Evolutionary conservation across 2,329 filamentous ascomycete species (phyloP).

Genomic region (Epichloe amarillans): DNA sequence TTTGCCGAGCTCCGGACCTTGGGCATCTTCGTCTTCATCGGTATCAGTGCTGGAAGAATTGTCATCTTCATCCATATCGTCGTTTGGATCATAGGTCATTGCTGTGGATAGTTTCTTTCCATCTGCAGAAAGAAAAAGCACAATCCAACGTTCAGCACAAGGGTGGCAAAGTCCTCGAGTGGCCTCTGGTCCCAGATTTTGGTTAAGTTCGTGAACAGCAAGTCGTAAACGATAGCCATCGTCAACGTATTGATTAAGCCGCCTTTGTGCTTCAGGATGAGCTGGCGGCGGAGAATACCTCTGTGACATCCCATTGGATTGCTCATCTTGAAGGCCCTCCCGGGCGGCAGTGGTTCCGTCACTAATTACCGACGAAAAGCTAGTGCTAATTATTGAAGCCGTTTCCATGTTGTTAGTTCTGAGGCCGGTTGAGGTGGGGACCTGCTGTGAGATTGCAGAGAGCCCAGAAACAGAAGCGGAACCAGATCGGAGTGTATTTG

Average conservation of each 20-base stretch:
- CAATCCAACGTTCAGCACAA: constrained; percentile 70
- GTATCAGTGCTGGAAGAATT: constrained; percentile 47
- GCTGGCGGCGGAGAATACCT: constrained; percentile 40
- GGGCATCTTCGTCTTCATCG: constrained; percentile 46
- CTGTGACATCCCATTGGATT: constrained; percentile 33
- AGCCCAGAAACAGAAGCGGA: constrained; percentile 56
- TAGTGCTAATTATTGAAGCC: constrained; percentile 58
- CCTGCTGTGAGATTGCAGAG: constrained; percentile 54
- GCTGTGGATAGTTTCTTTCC: constrained; percentile 56
- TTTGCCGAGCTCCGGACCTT: constrained; percentile 53
- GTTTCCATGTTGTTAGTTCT: constrained; percentile 41
- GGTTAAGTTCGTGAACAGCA: constrained; percentile 58
- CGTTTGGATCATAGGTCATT: constrained; percentile 59
- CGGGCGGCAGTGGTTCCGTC: constrained; percentile 49
- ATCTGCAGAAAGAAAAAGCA: constrained; percentile 64
- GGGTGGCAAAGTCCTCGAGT: constrained; percentile 60
- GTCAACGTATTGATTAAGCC: constrained; percentile 43
- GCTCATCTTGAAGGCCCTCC: constrained; percentile 48
- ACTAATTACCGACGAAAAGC: constrained; percentile 58
- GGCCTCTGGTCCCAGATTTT: constrained; percentile 49
- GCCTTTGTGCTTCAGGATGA: constrained; percentile 30
- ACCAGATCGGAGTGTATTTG: constrained; percentile 49
- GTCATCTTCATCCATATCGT: constrained; percentile 52
- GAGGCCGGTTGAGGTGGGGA: constrained; percentile 40
- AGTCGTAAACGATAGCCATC: constrained; percentile 52